These are phyloP conservation scores for Cadophora gregata DNA, from an alignment of 2,329 filamentous ascomycete species.

Conservation along the genomic window DNA sequence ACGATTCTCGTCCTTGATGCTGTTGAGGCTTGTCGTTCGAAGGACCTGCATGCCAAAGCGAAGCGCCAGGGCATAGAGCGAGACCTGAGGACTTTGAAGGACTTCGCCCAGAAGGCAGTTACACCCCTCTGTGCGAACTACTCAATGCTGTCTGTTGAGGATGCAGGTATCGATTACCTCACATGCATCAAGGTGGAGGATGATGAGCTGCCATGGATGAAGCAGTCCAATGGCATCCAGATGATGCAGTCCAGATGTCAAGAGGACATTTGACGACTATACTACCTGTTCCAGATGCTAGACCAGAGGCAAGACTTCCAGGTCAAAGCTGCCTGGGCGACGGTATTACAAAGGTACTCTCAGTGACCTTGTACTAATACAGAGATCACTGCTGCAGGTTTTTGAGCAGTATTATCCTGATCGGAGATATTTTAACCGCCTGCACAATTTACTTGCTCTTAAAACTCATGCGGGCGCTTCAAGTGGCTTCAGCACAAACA, in stretches of 20 bases:
- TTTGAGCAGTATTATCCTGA: background rate
- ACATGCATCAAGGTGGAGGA: slow-evolving; percentile 36
- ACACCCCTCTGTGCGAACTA: slow-evolving; percentile 31
- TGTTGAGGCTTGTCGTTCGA: slow-evolving; percentile 8
- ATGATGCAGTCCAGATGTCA: background rate
- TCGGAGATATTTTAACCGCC: background rate
- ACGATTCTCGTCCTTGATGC: slow-evolving; percentile 8
- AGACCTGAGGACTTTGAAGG: slow-evolving; percentile 36
- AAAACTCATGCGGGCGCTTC: background rate
- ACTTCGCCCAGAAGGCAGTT: slow-evolving; percentile 31
- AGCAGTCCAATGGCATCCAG: background rate
- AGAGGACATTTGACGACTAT: no score
- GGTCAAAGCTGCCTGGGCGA: no score
- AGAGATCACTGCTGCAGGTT: no score
- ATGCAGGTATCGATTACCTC: slow-evolving; percentile 33
- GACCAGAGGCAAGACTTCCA: background rate
- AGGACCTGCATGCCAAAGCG: background rate
- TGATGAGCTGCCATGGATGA: slow-evolving; percentile 36
- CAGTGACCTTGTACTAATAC: no score
- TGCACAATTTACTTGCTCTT: background rate
- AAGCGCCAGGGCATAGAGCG: slow-evolving; percentile 20
- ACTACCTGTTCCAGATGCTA: background rate
- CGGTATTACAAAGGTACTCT: no score
- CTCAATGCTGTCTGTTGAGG: slow-evolving; percentile 33
- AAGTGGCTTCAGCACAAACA: background rate